Percentiles rank a stretch among this genome's conserved stretches.
phyloP scores from a whole-genome alignment of 2,329 filamentous ascomycete species.

The Beauveria asiatica region DNA sequence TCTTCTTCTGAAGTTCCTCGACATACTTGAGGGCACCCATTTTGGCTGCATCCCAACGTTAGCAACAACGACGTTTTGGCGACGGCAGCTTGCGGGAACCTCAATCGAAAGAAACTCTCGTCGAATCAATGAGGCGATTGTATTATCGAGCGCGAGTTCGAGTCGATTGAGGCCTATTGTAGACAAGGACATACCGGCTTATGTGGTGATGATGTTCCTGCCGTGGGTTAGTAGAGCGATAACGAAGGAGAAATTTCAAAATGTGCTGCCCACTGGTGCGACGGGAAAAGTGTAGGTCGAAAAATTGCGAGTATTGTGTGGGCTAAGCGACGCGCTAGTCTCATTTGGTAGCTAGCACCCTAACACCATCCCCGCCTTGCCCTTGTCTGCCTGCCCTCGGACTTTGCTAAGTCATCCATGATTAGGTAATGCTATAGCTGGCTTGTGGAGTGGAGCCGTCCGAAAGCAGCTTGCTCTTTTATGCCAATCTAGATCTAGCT shows the following conservation, averaged over 20 bases:
- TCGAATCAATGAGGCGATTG: background rate
- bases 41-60: slow-evolving; percentile 43
- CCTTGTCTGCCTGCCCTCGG: background rate
- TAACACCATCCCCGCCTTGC: slow-evolving; percentile 23
- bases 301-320: slow-evolving; percentile 29
- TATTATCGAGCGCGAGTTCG: slow-evolving; percentile 1
- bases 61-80: slow-evolving; percentile 16
- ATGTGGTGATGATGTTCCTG: slow-evolving; percentile 26
- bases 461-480: background rate
- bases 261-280: slow-evolving; percentile 12
- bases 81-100: background rate
- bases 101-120: slow-evolving; percentile 4
- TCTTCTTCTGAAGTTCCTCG: slow-evolving; percentile 99
- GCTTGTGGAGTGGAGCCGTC: background rate
- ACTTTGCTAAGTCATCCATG: slow-evolving; percentile 6
- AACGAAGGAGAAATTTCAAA: slow-evolving; percentile 23
- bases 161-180: slow-evolving; percentile 1
- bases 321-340: slow-evolving; percentile 29
- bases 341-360: slow-evolving; percentile 17
- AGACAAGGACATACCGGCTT: slow-evolving; percentile 27
- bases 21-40: slow-evolving; percentile 99
- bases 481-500: background rate
- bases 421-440: slow-evolving; percentile 23
- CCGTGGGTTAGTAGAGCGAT: slow-evolving; percentile 28
- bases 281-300: slow-evolving; percentile 24